Base-by-base conservation (phyloP, 2,329 filamentous ascomycete species). In the Pezicula radicicola region DNA sequence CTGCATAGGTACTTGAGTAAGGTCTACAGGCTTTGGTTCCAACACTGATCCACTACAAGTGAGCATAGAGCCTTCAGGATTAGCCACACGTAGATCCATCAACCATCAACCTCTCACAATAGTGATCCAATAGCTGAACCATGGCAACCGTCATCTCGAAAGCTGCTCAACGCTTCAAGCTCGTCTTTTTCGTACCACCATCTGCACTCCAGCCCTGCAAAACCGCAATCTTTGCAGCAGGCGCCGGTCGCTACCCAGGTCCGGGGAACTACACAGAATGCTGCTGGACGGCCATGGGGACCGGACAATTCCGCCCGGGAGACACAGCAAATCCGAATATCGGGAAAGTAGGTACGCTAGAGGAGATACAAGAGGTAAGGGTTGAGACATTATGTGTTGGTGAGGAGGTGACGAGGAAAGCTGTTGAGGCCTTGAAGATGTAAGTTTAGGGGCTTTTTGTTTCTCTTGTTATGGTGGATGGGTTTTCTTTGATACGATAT, bases 261-360 rank as follows among this genome's bases (percentile, higher is more conserved):
- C 61, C 71, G 1, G 76, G 76, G n/a, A 74, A 74, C 59, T 83
- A 83, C 61, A 79, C 76, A 21, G 78, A 84, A 58, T 77, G 72
- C 63, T 76, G 75, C 65, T 84, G 73, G 71, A 70, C 71, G 3
- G 67, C 70, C 0, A 56, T 68, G 4, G 87, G 86, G 4, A 81
- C 72, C 0, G 84, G 84, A 0, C 85, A 89, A 62, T 90, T 89
- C 66, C 77, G 81, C 0, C 85, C 85, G 0, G 82, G 81, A 0
- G 74, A 75, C 50, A 66, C 72, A 0, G 83, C 86, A 1, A 84
- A 84, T 45, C 86, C 86, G 3, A 70, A 82, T 60, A 82, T 88
- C 55, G 87, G 86, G 0, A 68, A 69, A 9, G 70, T 75, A 1
- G 83, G 84, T 0, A 66, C 71, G 39, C 61, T 88, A 1, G 83